Percentiles rank a stretch among this genome's conserved stretches.
Conservation (phyloP, 345 rosid species). For the Gossypium arboreum region DNA sequence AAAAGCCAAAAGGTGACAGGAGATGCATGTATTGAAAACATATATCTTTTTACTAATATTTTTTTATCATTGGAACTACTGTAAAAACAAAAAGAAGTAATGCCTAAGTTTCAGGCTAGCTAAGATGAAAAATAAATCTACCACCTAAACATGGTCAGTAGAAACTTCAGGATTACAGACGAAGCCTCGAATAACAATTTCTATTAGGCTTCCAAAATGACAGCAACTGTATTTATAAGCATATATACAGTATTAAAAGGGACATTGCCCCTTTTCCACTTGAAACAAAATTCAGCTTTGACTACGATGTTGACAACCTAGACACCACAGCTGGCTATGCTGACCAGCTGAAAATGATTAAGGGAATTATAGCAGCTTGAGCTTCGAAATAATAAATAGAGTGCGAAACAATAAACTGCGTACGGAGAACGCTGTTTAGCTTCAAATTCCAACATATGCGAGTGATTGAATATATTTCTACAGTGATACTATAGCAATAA, state of each 20-base stretch:
- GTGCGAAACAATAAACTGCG: neutral
- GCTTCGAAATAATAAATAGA: neutral
- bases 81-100: neutral
- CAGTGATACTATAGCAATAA: no score
- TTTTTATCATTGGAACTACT: neutral
- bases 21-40: neutral
- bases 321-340: neutral
- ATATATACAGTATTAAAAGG: neutral
- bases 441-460: neutral
- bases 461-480: neutral
- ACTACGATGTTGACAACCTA: neutral
- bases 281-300: neutral
- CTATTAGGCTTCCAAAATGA: neutral
- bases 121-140: neutral
- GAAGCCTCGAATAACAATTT: neutral
- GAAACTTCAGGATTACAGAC: neutral
- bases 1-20: neutral
- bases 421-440: neutral
- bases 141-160: neutral
- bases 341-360: neutral
- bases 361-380: neutral
- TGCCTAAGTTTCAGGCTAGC: neutral
- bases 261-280: neutral
- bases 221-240: neutral
- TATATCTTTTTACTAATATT: neutral